phyloP scores from a whole-genome alignment of 768 basidiomycete genomes.

The Austroboletus eburneus region DNA sequence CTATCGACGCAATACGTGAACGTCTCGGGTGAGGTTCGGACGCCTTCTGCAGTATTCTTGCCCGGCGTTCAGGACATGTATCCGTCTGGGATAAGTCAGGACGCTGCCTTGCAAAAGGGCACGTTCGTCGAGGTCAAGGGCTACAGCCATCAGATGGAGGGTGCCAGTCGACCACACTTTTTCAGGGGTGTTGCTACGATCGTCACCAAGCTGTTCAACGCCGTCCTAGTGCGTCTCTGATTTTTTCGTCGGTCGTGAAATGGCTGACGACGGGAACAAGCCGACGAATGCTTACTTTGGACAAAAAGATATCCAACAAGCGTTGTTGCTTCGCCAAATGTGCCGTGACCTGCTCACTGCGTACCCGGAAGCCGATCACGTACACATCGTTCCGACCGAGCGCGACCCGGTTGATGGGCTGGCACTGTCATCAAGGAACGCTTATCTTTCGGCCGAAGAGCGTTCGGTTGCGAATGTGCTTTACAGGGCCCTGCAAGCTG shows the following conservation, averaged over 20 bases:
- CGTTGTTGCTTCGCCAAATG: constrained; percentile 75
- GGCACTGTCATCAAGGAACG: constrained; percentile 89
- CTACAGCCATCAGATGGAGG: constrained; percentile 91
- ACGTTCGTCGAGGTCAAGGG: constrained; percentile 93
- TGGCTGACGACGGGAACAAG: constrained; percentile 26
- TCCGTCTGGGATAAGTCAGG: constrained; percentile 84
- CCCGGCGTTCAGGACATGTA: constrained; percentile 86
- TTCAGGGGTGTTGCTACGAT: constrained; percentile 95
- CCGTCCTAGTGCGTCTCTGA: constrained; percentile 63
- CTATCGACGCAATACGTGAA: constrained; percentile 40
- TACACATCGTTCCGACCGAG: constrained; percentile 87
- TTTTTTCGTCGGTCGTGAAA: not conserved
- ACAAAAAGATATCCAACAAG: constrained; percentile 98
- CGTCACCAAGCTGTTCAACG: constrained; percentile 93
- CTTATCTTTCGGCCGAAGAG: constrained; percentile 67
- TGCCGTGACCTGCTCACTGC: constrained; percentile 76
- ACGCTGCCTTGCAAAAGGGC: constrained; percentile 69
- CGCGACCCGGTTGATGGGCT: constrained; percentile 63
- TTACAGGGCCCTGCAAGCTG: constrained; percentile 61
- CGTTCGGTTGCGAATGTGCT: constrained; percentile 61
- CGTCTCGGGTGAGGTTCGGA: constrained; percentile 34
- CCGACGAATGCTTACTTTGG: constrained; percentile 94
- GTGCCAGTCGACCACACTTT: constrained; percentile 79
- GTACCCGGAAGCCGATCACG: constrained; percentile 62
- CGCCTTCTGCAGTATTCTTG: constrained; percentile 69